Conservation (phyloP, 345 rosid genomes). For the Lumnitzera littorea region DNA sequence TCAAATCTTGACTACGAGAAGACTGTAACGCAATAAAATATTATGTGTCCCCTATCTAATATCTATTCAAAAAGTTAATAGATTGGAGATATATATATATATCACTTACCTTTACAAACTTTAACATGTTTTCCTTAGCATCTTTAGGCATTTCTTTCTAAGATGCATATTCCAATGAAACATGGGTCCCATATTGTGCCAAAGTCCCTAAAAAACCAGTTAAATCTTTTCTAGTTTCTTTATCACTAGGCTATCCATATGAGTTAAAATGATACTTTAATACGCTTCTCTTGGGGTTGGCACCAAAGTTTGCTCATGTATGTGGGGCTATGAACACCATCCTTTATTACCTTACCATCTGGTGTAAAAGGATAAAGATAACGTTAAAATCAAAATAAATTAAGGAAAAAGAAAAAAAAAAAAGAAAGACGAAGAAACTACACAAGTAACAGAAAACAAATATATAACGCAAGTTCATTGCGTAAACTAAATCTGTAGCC, state of each 20-base stretch:
- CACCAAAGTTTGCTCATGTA: neutral
- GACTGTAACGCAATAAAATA: too few relatives aligned
- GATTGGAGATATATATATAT: neutral
- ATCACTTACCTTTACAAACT: slow-evolving; percentile 2
- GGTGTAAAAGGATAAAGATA: too few relatives aligned
- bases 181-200: neutral
- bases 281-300: neutral
- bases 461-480: too few relatives aligned
- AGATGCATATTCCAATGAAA: neutral
- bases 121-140: neutral
- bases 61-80: neutral
- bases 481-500: too few relatives aligned
- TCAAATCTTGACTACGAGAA: neutral
- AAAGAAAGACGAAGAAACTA: too few relatives aligned
- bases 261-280: neutral
- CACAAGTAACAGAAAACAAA: too few relatives aligned
- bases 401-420: too few relatives aligned
- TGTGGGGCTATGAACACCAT: neutral
- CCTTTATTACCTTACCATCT: too few relatives aligned
- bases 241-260: slow-evolving; percentile 1
- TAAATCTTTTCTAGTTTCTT: neutral
- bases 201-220: neutral
- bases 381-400: too few relatives aligned
- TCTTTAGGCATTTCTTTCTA: slow-evolving; percentile 1
- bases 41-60: too few relatives aligned